phyloP scores from a whole-genome alignment of 768 basidiomycete genomes.

The Mycena alexandri region DNA sequence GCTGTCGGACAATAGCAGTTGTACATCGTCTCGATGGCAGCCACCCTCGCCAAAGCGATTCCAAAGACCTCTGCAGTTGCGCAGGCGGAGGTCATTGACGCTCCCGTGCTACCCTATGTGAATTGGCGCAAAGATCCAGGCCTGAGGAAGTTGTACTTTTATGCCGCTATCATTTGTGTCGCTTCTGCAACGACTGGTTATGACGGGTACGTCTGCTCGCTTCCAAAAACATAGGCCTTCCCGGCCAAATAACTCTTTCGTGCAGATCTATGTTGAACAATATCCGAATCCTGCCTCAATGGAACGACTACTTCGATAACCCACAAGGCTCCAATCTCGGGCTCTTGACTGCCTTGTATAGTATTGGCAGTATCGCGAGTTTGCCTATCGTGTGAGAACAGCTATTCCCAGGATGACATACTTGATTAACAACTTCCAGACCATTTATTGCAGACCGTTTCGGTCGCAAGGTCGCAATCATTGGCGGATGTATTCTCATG shows the following conservation, averaged over 20 bases:
- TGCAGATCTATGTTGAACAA: too few species aligned
- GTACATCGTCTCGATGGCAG: slow-evolving; percentile 23
- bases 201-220: too few species aligned
- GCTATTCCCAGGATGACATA: slow-evolving; percentile 13
- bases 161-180: slow-evolving; percentile 32
- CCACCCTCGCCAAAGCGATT: slow-evolving; percentile 23
- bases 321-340: slow-evolving; percentile 31
- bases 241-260: too few species aligned
- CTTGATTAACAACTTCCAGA: slow-evolving; percentile 23
- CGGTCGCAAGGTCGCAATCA: slow-evolving; percentile 32
- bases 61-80: slow-evolving; percentile 26
- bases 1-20: slow-evolving; percentile 20
- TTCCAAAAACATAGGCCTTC: too few species aligned
- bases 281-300: too few species aligned
- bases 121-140: slow-evolving; percentile 32
- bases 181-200: slow-evolving; percentile 31
- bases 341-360: slow-evolving; percentile 30
- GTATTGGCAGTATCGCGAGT: too few species aligned
- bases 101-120: slow-evolving; percentile 25
- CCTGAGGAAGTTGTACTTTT: slow-evolving; percentile 32
- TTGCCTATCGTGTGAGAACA: slow-evolving; percentile 29
- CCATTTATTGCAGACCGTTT: slow-evolving; percentile 31
- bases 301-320: slow-evolving; percentile 30
- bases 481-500: slow-evolving; percentile 29
- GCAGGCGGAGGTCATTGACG: too few species aligned